A percentile compares a stretch with the other conserved stretches of the same genome.
Conservation (phyloP, 1,284 basidiomycete species). For the Gomphus sp. region DNA sequence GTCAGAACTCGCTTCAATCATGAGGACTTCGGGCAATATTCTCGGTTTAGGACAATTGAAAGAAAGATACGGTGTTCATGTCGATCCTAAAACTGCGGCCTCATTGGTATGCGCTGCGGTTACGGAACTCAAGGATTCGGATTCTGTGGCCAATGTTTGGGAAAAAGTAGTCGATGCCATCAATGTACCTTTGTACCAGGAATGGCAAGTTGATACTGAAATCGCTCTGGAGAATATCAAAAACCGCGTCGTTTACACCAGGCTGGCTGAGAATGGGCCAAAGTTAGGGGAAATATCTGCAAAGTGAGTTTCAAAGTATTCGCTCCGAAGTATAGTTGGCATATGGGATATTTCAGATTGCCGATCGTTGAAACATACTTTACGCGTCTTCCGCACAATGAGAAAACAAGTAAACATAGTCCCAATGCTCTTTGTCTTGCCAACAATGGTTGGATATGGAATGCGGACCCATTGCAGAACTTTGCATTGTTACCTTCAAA, state of each 20-base stretch:
- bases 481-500: constrained; percentile 96
- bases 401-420: constrained; percentile 48
- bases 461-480: constrained; percentile 89
- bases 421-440: constrained; percentile 73
- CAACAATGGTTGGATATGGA: constrained; percentile 99
- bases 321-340: not conserved
- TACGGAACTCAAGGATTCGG: constrained; percentile 37
- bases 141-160: constrained; percentile 63
- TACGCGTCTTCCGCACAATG: constrained; percentile 60
- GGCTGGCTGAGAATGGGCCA: constrained; percentile 77
- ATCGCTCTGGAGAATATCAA: constrained; percentile 67
- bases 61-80: constrained; percentile 57
- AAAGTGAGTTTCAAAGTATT: constrained; percentile 39
- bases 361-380: constrained; percentile 88
- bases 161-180: constrained; percentile 70
- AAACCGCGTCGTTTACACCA: constrained; percentile 71
- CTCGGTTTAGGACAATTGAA: constrained; percentile 50
- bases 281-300: constrained; percentile 74
- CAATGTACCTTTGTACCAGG: constrained; percentile 80
- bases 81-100: constrained; percentile 53
- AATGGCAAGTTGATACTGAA: constrained; percentile 77
- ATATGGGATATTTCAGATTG: constrained; percentile 33
- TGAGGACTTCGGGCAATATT: constrained; percentile 47
- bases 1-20: constrained; percentile 60
- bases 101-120: constrained; percentile 68